A percentile compares a stretch with the other conserved stretches of the same genome.
phyloP scores from a whole-genome alignment of 2,329 filamentous ascomycete genomes.

The Hypoxylon sp. region DNA sequence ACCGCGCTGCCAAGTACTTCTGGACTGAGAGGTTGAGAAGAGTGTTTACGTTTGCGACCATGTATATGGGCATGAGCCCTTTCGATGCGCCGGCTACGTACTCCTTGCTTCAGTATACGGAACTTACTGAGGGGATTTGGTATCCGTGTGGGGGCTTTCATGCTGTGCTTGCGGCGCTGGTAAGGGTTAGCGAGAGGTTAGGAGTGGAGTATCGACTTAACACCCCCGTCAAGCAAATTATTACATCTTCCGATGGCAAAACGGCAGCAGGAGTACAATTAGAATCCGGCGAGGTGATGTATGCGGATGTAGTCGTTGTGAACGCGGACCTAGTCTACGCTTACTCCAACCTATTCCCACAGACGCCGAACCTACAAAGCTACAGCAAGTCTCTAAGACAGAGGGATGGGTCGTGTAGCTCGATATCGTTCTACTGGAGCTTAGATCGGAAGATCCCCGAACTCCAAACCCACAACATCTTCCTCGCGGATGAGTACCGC shows the following conservation, averaged over 20 bases:
- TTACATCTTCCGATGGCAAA: slow-evolving; percentile 66
- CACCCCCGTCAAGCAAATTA: slow-evolving; percentile 69
- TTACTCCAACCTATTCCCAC: slow-evolving; percentile 78
- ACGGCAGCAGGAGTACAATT: slow-evolving; percentile 73
- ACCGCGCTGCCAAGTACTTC: slow-evolving; percentile 76
- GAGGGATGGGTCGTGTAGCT: slow-evolving; percentile 75
- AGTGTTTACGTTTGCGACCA: slow-evolving; percentile 83
- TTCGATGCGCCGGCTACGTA: slow-evolving; percentile 84
- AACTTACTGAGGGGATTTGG: slow-evolving; percentile 82
- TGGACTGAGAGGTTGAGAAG: slow-evolving; percentile 76
- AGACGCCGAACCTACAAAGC: slow-evolving; percentile 50
- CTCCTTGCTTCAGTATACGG: slow-evolving; percentile 80
- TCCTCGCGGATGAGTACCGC: slow-evolving; percentile 79
- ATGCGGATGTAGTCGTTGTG: slow-evolving; percentile 77
- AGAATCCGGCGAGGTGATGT: slow-evolving; percentile 69
- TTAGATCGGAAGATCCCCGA: slow-evolving; percentile 72
- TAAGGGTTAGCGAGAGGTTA: slow-evolving; percentile 71
- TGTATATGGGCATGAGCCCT: slow-evolving; percentile 88
- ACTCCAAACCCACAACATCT: slow-evolving; percentile 81
- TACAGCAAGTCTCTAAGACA: slow-evolving; percentile 61
- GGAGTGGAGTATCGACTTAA: slow-evolving; percentile 75
- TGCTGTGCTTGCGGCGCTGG: slow-evolving; percentile 73
- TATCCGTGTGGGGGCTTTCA: slow-evolving; percentile 81
- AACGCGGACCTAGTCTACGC: slow-evolving; percentile 83
- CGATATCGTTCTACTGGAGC: slow-evolving; percentile 84